phyloP scores from a whole-genome alignment of 2,329 filamentous ascomycete species.

The Microsporum audouinii region DNA sequence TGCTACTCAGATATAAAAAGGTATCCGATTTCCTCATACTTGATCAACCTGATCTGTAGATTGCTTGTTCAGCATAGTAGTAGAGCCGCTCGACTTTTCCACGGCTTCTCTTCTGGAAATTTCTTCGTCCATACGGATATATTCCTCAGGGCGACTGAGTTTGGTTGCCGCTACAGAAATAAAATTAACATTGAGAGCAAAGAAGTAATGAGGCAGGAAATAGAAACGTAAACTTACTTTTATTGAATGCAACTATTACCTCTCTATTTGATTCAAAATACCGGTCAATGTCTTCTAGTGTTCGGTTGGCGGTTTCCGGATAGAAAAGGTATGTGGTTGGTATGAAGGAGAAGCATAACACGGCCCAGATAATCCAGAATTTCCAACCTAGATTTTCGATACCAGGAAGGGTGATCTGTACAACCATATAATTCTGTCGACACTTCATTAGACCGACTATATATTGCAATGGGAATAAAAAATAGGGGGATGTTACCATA shows the following conservation, averaged over 20 bases:
- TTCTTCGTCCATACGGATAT: constrained; percentile 15
- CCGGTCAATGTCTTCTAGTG: constrained; percentile 25
- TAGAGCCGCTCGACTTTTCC: not conserved
- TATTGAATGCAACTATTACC: constrained; percentile 16
- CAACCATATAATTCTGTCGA: constrained; percentile 20
- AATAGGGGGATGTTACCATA: constrained; percentile 17
- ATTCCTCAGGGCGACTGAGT: constrained; percentile 16
- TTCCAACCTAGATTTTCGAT: constrained; percentile 22
- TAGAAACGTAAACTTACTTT: constrained; percentile 11
- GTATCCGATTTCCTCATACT: not conserved
- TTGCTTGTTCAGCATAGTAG: not conserved
- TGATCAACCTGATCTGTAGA: not conserved
- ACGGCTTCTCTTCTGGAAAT: constrained; percentile 5
- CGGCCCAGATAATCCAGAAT: constrained; percentile 30
- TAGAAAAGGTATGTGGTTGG: constrained; percentile 37
- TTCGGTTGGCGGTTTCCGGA: constrained; percentile 42
- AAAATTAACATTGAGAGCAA: not conserved
- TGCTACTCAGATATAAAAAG: not conserved
- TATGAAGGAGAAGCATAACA: constrained; percentile 30
- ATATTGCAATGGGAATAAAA: constrained; percentile 16
- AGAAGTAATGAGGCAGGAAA: not conserved
- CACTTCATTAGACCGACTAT: constrained; percentile 27
- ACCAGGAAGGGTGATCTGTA: constrained; percentile 17
- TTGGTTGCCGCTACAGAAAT: constrained; percentile 14
- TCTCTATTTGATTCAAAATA: constrained; percentile 27